Conservation (phyloP, 2,329 filamentous ascomycete genomes). For the Gliomastix tumulicola region DNA sequence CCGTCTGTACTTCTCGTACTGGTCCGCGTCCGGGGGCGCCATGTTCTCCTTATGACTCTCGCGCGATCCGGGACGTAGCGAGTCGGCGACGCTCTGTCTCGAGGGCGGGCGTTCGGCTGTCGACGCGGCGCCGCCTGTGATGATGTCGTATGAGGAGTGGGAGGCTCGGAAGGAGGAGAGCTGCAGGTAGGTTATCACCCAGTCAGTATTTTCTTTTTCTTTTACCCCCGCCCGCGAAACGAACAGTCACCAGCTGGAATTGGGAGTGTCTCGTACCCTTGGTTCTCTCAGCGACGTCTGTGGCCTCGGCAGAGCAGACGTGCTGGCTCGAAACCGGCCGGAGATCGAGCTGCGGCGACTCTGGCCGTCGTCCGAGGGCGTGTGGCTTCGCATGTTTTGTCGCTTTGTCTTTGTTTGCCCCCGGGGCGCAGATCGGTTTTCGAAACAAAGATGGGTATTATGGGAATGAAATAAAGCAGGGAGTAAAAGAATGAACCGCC, state of each 20-base stretch:
- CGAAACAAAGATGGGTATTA: too few species aligned
- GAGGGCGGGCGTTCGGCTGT: slow-evolving; percentile 28
- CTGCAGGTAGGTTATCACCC: too few species aligned
- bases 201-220: too few species aligned
- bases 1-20: slow-evolving; percentile 49
- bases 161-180: not conserved
- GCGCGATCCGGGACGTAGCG: slow-evolving; percentile 39
- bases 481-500: too few species aligned
- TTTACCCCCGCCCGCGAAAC: too few species aligned
- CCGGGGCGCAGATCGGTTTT: too few species aligned
- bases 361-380: slow-evolving; percentile 18
- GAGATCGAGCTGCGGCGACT: slow-evolving; percentile 19
- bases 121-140: slow-evolving; percentile 44
- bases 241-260: too few species aligned
- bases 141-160: slow-evolving; percentile 45
- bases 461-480: too few species aligned
- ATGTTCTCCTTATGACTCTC: slow-evolving; percentile 56
- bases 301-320: slow-evolving; percentile 25
- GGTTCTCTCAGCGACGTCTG: slow-evolving; percentile 27
- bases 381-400: too few species aligned
- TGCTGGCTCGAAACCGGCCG: slow-evolving; percentile 24
- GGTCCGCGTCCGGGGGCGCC: slow-evolving; percentile 49
- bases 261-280: too few species aligned
- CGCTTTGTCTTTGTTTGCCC: too few species aligned
- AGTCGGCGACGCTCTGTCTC: slow-evolving; percentile 32